These are phyloP conservation scores for Sordariomycetes sp. DNA, from an alignment of 2,329 filamentous ascomycete genomes.

Conservation along the genomic window DNA sequence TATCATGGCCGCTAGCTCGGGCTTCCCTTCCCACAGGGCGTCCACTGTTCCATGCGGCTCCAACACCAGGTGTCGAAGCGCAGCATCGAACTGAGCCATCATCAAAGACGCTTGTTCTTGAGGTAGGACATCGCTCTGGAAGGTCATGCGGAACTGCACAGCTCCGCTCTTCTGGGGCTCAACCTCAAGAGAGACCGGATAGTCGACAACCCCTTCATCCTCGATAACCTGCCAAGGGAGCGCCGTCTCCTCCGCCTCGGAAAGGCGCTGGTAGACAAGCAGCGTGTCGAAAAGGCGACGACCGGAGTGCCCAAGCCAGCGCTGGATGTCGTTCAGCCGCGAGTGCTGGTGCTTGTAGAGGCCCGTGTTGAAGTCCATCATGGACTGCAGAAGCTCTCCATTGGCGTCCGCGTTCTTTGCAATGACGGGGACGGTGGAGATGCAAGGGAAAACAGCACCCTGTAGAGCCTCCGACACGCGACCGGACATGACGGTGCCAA, in stretches of 20 bases:
- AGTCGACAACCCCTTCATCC: constrained; percentile 65
- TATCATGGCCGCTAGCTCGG: constrained; percentile 51
- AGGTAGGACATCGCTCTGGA: constrained; percentile 54
- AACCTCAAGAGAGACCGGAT: constrained; percentile 71
- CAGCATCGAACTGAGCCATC: constrained; percentile 59
- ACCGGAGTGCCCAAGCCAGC: constrained; percentile 55
- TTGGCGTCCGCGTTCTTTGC: constrained; percentile 45
- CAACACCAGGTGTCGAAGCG: constrained; percentile 49
- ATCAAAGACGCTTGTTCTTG: constrained; percentile 55
- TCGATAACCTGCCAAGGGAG: constrained; percentile 48
- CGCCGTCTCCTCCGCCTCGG: constrained; percentile 14
- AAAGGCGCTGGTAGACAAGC: constrained; percentile 67
- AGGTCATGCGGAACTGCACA: constrained; percentile 57
- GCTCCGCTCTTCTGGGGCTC: constrained; percentile 38
- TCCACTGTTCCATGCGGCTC: constrained; percentile 29
- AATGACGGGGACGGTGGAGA: constrained; percentile 69
- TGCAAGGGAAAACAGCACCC: constrained; percentile 60
- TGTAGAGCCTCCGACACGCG: constrained; percentile 51
- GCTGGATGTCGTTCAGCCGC: constrained; percentile 62
- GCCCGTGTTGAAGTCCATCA: constrained; percentile 55
- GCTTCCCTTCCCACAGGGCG: constrained; percentile 19
- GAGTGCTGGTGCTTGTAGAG: constrained; percentile 62
- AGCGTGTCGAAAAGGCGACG: constrained; percentile 72
- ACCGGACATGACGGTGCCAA: constrained; percentile 73
- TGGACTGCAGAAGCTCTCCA: constrained; percentile 42